phyloP scores from a whole-genome alignment of 495 filamentous ascomycete species.

The Hypoxylon cercidicola region DNA sequence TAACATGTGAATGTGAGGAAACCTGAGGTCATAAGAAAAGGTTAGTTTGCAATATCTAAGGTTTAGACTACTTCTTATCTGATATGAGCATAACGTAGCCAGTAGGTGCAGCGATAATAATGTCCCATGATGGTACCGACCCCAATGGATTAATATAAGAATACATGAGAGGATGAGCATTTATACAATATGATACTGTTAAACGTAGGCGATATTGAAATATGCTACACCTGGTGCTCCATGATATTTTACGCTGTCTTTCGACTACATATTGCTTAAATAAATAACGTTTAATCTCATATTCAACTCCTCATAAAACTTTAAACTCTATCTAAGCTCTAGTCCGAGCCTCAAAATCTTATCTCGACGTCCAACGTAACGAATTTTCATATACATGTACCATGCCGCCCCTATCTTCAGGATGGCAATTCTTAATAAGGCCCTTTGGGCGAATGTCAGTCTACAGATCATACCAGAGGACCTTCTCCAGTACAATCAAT shows the following conservation, averaged over 20 bases:
- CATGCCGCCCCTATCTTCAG: slow-evolving; percentile 39
- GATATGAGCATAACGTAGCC: no score
- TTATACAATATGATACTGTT: no score
- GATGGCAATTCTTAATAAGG: slow-evolving; percentile 32
- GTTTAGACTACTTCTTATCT: no score
- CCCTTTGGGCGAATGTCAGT: slow-evolving; percentile 8
- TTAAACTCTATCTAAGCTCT: no score
- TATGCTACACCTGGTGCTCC: no score
- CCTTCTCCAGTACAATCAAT: slow-evolving; percentile 42
- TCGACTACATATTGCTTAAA: slow-evolving; percentile 2
- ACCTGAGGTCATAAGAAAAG: no score
- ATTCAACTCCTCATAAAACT: slow-evolving; percentile 36
- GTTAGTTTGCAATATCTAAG: no score
- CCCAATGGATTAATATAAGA: neutral
- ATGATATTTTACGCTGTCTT: no score
- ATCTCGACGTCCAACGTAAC: slow-evolving; percentile 25
- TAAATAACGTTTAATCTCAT: slow-evolving; percentile 25
- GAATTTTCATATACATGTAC: slow-evolving; percentile 26
- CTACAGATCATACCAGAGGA: slow-evolving; percentile 6
- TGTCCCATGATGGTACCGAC: neutral
- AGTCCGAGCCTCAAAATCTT: slow-evolving; percentile 23
- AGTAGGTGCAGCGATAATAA: no score
- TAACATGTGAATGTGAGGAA: no score
- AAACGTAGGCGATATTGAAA: no score
- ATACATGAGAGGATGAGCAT: slow-evolving; percentile 1